Percentiles rank a stretch among this genome's conserved stretches.
Evolutionary conservation across 1,139 yeast genomes (phyloP).

Genomic region (Entelexis sorbosivorans): DNA sequence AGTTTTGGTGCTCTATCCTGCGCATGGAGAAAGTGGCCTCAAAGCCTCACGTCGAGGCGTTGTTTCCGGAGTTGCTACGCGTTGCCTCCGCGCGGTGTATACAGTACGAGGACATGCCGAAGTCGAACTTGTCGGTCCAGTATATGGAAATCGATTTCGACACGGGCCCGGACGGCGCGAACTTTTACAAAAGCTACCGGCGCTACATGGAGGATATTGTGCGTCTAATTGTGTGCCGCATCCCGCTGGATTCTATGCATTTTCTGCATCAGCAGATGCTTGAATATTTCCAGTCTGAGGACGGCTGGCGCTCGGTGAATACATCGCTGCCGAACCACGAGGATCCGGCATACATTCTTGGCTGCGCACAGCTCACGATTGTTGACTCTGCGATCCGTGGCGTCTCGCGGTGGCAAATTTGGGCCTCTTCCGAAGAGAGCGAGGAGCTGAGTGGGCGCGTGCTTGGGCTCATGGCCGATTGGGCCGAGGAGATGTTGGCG

Average conservation of each 20-base stretch:
- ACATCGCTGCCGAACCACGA: slow-evolving; percentile 36
- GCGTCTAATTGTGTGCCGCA: slow-evolving; percentile 73
- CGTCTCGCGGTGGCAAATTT: slow-evolving; percentile 89
- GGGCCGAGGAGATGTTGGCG: slow-evolving; percentile 67
- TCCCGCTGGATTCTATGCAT: slow-evolving; percentile 66
- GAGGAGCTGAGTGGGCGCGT: slow-evolving; percentile 53
- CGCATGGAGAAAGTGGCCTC: slow-evolving; percentile 61
- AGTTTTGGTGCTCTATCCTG: slow-evolving; percentile 87
- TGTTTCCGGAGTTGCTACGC: slow-evolving; percentile 60
- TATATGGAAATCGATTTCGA: slow-evolving; percentile 80
- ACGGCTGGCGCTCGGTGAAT: slow-evolving; percentile 56
- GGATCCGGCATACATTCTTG: slow-evolving; percentile 61
- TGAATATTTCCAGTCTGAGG: slow-evolving; percentile 57
- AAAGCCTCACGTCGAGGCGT: slow-evolving; percentile 37
- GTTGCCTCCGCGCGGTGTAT: slow-evolving; percentile 69
- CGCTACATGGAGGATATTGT: slow-evolving; percentile 85
- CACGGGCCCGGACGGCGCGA: slow-evolving; percentile 65
- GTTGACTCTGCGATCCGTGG: slow-evolving; percentile 89
- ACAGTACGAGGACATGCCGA: slow-evolving; percentile 58
- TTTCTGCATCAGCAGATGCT: slow-evolving; percentile 76
- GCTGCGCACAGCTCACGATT: slow-evolving; percentile 71
- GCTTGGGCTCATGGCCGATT: slow-evolving; percentile 53
- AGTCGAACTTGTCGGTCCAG: slow-evolving; percentile 50
- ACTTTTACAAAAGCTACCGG: slow-evolving; percentile 69
- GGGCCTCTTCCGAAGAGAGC: slow-evolving; percentile 46